Percentiles rank a stretch among this genome's conserved stretches.
Conservation (phyloP, 192 early-diverging fungal species). For the Mortierella hygrophila region DNA sequence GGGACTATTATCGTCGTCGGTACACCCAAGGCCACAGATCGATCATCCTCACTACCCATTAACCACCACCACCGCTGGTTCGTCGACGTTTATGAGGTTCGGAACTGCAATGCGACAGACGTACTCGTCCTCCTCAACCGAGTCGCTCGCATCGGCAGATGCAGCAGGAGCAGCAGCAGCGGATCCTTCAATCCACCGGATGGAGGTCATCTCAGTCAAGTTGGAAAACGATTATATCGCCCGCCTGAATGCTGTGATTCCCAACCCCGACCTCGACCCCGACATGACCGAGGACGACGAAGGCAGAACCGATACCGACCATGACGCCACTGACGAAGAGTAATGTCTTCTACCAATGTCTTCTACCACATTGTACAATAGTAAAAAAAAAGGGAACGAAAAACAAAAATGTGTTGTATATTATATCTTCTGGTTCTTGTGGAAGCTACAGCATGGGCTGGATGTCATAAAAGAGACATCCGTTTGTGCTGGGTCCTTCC, state of each 20-base stretch:
- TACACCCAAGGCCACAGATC: not conserved
- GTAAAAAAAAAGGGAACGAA: not conserved
- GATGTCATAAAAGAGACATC: conserved; percentile 90
- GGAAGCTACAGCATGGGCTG: conserved; percentile 55
- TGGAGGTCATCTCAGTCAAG: not conserved
- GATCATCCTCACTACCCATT: not conserved
- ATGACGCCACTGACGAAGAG: not conserved
- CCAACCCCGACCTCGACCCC: not conserved
- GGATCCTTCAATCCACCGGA: not conserved
- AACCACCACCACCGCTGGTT: not conserved
- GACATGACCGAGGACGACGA: not conserved
- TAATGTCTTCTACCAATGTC: not conserved
- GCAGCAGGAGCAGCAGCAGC: not conserved
- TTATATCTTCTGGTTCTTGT: not conserved
- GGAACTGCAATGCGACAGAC: not conserved
- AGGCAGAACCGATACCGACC: not conserved
- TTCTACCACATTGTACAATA: not conserved
- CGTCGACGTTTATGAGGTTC: not conserved
- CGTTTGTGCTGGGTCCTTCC: conserved; percentile 89
- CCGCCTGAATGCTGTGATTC: not conserved
- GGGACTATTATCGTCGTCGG: not conserved
- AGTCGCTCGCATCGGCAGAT: not conserved
- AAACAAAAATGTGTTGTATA: not conserved
- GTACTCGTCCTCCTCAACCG: not conserved
- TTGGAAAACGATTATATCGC: not conserved